phyloP scores from a whole-genome alignment of 495 filamentous ascomycete species.

The Penicillium tannophilum region DNA sequence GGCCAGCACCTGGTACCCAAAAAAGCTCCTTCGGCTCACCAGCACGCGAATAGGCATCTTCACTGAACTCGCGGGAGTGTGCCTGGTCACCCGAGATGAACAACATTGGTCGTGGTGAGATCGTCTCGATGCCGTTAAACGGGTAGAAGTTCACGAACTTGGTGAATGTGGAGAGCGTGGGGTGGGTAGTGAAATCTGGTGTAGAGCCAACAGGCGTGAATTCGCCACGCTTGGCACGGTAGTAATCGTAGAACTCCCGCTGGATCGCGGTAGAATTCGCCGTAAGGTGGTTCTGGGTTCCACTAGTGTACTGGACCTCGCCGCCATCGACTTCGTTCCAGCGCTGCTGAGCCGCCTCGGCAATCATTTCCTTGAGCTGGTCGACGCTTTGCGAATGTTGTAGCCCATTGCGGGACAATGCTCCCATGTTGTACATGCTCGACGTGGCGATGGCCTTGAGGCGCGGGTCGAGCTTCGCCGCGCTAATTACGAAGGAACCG shows the following conservation, averaged over 20 bases:
- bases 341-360: conserved; percentile 25
- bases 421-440: conserved; percentile 37
- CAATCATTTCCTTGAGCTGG: conserved; percentile 20
- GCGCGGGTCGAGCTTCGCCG: conserved; percentile 44
- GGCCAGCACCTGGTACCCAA: conserved; percentile 27
- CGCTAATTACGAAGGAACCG: conserved; percentile 37
- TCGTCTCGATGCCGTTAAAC: conserved; percentile 27
- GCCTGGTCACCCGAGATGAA: conserved; percentile 32
- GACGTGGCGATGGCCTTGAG: conserved; percentile 42
- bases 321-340: conserved; percentile 26
- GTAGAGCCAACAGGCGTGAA: conserved; percentile 21
- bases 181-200: conserved; percentile 23
- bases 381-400: conserved; percentile 17
- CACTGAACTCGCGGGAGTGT: conserved; percentile 30
- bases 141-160: conserved; percentile 35
- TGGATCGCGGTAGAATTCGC: conserved; percentile 14
- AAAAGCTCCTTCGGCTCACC: conserved; percentile 31
- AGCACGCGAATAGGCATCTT: conserved; percentile 30
- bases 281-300: conserved; percentile 20
- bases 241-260: conserved; percentile 32
- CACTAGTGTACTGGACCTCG: conserved; percentile 18
- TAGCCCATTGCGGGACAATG: conserved; percentile 20
- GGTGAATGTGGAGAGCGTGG: conserved; percentile 21
- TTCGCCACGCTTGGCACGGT: conserved; percentile 28
- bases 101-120: conserved; percentile 32